phyloP scores from a whole-genome alignment of 371 early-diverging fungal species.

The Neoconidiobolus thromboides region DNA sequence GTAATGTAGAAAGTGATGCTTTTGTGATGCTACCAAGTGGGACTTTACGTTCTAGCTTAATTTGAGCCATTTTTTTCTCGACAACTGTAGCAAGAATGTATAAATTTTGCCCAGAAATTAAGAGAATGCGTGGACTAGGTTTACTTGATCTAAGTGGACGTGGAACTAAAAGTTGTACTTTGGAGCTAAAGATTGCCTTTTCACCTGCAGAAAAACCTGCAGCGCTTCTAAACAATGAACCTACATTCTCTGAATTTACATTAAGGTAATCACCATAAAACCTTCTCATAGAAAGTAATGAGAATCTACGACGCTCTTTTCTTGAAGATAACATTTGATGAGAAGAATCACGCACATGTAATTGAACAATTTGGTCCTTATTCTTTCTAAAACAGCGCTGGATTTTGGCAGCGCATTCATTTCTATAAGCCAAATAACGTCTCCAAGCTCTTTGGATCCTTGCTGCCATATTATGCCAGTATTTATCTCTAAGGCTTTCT shows the following conservation, averaged over 20 bases:
- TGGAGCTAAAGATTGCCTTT: conserved; percentile 39
- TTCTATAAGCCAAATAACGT: conserved; percentile 46
- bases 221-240: conserved; percentile 30
- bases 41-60: conserved; percentile 28
- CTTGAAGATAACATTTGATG: conserved; percentile 73
- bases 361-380: conserved; percentile 74
- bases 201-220: conserved; percentile 20
- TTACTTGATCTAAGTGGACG: conserved; percentile 59
- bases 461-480: conserved; percentile 91
- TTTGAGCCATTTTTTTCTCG: conserved; percentile 28
- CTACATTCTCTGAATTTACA: conserved; percentile 22
- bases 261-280: conserved; percentile 85
- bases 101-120: conserved; percentile 36
- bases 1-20: conserved; percentile 37
- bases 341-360: conserved; percentile 83
- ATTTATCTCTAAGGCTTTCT: conserved; percentile 80
- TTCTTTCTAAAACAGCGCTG: conserved; percentile 72
- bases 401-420: conserved; percentile 52
- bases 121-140: conserved; percentile 51
- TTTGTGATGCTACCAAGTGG: conserved; percentile 26
- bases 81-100: conserved; percentile 33
- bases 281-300: conserved; percentile 61
- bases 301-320: conserved; percentile 81
- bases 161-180: conserved; percentile 45
- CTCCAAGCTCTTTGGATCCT: conserved; percentile 88